Percentiles rank a stretch among this genome's conserved stretches.
Conservation (phyloP, 148 eudicot genomes). For the Diospyros kaki region DNA sequence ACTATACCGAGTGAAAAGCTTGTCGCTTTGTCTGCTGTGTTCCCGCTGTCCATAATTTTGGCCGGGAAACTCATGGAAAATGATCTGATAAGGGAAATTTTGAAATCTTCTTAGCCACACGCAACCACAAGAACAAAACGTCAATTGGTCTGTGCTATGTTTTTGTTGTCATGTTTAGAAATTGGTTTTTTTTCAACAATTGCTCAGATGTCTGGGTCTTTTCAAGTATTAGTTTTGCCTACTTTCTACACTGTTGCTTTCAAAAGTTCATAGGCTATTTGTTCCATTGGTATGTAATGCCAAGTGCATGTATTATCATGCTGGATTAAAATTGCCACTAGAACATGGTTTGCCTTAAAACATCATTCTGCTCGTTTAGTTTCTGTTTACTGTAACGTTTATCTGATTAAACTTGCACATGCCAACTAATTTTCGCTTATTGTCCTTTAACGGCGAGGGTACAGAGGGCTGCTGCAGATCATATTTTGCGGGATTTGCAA, state of each 20-base stretch:
- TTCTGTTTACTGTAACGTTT: neutral
- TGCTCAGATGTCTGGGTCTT: too few relatives aligned
- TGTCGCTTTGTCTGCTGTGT: too few relatives aligned
- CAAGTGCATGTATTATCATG: too few relatives aligned
- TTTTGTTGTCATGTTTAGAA: too few relatives aligned
- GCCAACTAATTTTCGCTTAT: neutral
- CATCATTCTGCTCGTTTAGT: neutral
- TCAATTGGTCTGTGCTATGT: neutral
- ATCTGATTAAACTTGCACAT: neutral
- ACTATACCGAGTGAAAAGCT: neutral
- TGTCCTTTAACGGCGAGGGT: conserved; percentile 7
- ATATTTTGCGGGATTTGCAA: conserved; percentile 87
- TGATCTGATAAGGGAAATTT: neutral
- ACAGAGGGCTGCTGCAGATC: conserved; percentile 95
- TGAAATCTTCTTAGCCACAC: neutral
- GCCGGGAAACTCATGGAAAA: neutral
- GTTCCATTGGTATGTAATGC: too few relatives aligned
- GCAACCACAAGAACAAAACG: neutral
- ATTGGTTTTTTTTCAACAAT: too few relatives aligned
- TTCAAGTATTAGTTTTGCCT: too few relatives aligned
- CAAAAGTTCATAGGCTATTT: too few relatives aligned
- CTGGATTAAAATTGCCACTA: neutral
- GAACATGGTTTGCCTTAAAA: neutral
- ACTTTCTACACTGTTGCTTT: too few relatives aligned
- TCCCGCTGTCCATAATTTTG: too few relatives aligned